Evolutionary conservation across 345 rosid genomes (phyloP).

Genomic region (Sapria himalayana): DNA sequence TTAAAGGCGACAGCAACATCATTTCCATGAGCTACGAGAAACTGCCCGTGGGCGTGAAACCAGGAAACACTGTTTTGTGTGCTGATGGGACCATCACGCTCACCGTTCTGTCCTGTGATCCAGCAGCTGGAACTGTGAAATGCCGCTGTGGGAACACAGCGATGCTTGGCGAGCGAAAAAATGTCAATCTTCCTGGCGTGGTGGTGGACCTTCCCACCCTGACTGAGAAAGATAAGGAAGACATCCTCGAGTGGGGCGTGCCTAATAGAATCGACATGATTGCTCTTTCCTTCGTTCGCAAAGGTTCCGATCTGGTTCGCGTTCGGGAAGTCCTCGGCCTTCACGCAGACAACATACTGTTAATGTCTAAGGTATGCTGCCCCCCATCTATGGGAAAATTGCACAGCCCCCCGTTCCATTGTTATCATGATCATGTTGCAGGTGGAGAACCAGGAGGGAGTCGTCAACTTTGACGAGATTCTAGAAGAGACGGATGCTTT

Average conservation of each 20-base stretch:
- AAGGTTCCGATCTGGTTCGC: conserved; percentile 77
- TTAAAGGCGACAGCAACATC: conserved; percentile 44
- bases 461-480: conserved; percentile 78
- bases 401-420: neutral
- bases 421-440: conserved; percentile 7
- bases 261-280: conserved; percentile 75
- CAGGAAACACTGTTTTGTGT: conserved; percentile 58
- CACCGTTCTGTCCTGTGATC: conserved; percentile 50
- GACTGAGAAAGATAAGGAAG: conserved; percentile 76
- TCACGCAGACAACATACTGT: conserved; percentile 43
- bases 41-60: conserved; percentile 52
- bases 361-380: conserved; percentile 66
- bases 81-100: conserved; percentile 79
- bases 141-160: conserved; percentile 78
- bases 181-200: conserved; percentile 84
- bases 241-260: conserved; percentile 70
- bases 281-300: conserved; percentile 81
- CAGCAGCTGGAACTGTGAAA: conserved; percentile 46
- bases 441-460: conserved; percentile 94
- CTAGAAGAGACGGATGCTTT: conserved; percentile 76
- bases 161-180: conserved; percentile 76
- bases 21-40: conserved; percentile 87
- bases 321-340: conserved; percentile 73
- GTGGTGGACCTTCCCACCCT: conserved; percentile 83
- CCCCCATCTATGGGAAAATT: neutral